A percentile compares a stretch with the other conserved stretches of the same genome.
Evolutionary conservation across 1,284 basidiomycete species (phyloP).

Genomic region (Cryptococcus sp.): DNA sequence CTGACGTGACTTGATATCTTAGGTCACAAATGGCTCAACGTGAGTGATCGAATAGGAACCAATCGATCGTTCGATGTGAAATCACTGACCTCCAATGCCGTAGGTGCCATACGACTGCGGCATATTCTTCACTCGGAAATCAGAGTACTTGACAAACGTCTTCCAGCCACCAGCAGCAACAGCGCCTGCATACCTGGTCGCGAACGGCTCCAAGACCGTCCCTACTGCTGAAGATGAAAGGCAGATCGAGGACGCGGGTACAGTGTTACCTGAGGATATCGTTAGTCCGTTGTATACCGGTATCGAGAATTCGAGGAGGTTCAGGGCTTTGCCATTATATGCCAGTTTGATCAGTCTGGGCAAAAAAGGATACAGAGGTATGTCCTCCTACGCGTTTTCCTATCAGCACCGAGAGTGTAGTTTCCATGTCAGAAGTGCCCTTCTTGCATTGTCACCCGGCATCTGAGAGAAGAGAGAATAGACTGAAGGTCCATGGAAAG

Average conservation of each 20-base stretch:
- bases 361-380: constrained; percentile 51
- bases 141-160: constrained; percentile 43
- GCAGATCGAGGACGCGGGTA: neutral
- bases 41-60: constrained; percentile 5
- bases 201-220: constrained; percentile 12
- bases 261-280: constrained; percentile 26
- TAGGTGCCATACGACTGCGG: constrained; percentile 59
- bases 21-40: constrained; percentile 56
- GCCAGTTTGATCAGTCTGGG: constrained; percentile 55
- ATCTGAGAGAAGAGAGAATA: too few relatives aligned
- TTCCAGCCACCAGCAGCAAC: constrained; percentile 53
- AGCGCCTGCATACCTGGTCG: constrained; percentile 54
- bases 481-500: neutral
- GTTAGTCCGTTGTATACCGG: constrained; percentile 53
- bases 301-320: constrained; percentile 58
- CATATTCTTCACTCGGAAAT: constrained; percentile 54
- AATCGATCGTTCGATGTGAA: neutral
- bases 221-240: neutral
- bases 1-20: constrained; percentile 1
- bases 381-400: too few relatives aligned
- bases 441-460: too few relatives aligned
- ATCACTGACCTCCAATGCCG: neutral
- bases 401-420: too few relatives aligned
- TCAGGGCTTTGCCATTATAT: constrained; percentile 57
- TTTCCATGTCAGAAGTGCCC: too few relatives aligned